phyloP scores from a whole-genome alignment of 352 stramenopile species.

The Pythium sp. region DNA sequence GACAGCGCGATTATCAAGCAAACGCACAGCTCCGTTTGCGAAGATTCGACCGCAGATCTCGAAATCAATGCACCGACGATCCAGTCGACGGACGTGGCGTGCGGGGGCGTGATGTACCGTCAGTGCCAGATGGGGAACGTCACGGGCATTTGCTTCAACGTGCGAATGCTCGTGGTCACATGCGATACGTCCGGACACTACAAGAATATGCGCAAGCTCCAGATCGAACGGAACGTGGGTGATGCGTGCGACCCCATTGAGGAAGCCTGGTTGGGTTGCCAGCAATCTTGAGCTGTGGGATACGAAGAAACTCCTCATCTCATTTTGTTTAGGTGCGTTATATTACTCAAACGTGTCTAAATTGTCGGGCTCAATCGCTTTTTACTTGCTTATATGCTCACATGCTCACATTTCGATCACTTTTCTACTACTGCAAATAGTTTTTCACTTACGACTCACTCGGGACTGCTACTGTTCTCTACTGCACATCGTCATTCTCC shows the following conservation, averaged over 20 bases:
- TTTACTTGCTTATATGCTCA: constrained; percentile 2
- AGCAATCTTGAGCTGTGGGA: neutral
- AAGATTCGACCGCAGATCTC: constrained; percentile 2
- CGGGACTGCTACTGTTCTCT: neutral
- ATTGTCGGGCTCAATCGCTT: neutral
- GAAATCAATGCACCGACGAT: constrained; percentile 18
- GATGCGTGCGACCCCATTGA: constrained; percentile 12
- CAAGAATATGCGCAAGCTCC: constrained; percentile 29
- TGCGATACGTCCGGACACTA: constrained; percentile 22
- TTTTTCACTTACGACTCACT: neutral
- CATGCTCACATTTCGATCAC: constrained; percentile 1
- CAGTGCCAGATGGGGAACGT: constrained; percentile 21
- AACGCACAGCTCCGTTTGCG: constrained; percentile 10
- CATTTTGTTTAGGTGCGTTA: neutral
- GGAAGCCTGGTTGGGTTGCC: constrained; percentile 17
- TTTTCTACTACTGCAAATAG: neutral
- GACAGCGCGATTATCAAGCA: constrained; percentile 8
- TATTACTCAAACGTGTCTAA: neutral
- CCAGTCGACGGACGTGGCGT: constrained; percentile 29
- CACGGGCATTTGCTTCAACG: constrained; percentile 40
- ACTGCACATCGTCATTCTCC: neutral
- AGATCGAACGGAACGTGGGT: constrained; percentile 18
- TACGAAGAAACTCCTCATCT: neutral
- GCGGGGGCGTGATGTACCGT: constrained; percentile 29
- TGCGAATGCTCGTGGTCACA: constrained; percentile 31